phyloP scores from a whole-genome alignment of 2,329 filamentous ascomycete genomes.

The Xylariaceae sp. region DNA sequence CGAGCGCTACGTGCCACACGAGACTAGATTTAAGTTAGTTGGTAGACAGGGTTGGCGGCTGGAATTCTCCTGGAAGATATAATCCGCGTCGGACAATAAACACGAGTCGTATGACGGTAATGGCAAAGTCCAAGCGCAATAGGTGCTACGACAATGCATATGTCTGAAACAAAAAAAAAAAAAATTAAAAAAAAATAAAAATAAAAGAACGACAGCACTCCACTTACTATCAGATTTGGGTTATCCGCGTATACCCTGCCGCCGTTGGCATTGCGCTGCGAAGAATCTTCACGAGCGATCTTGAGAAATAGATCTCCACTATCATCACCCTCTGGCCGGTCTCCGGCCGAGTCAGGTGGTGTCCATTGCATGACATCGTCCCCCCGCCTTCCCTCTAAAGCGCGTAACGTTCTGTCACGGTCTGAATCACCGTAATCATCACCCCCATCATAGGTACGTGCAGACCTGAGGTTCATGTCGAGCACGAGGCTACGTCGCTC shows the following conservation, averaged over 20 bases:
- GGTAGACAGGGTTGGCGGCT: not conserved
- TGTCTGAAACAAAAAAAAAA: conserved; percentile 23
- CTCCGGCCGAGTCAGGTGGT: conserved; percentile 48
- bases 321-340: conserved; percentile 54
- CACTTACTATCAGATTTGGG: conserved; percentile 55
- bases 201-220: conserved; percentile 16
- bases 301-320: conserved; percentile 64
- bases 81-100: not conserved
- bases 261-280: conserved; percentile 46
- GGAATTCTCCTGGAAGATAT: not conserved
- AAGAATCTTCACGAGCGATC: conserved; percentile 61
- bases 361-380: conserved; percentile 48
- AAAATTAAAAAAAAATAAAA: no score
- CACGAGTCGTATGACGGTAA: not conserved
- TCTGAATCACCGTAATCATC: conserved; percentile 51
- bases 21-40: conserved; percentile 47
- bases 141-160: conserved; percentile 1
- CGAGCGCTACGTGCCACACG: conserved; percentile 56
- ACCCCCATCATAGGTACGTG: conserved; percentile 51
- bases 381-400: conserved; percentile 54
- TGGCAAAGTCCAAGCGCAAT: conserved; percentile 1
- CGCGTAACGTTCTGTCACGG: conserved; percentile 57
- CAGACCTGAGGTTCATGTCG: conserved; percentile 56
- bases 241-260: conserved; percentile 43
- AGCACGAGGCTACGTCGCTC: conserved; percentile 60